These are phyloP conservation scores for Aeminium ludgeri DNA, from an alignment of 495 filamentous ascomycete genomes.

Conservation along the genomic window DNA sequence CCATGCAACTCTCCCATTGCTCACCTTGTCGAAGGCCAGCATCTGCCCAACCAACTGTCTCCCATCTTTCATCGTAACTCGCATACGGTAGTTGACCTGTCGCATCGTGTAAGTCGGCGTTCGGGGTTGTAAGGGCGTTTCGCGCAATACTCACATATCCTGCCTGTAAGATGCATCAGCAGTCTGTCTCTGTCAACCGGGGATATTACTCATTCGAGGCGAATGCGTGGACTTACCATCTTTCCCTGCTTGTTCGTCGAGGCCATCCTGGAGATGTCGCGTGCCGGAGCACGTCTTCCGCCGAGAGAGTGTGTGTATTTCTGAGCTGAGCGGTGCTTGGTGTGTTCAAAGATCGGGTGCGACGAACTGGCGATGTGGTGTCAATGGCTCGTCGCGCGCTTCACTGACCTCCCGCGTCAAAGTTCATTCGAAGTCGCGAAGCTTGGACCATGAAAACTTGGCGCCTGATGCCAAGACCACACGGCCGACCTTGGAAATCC, in stretches of 20 bases:
- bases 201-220: conserved; percentile 20
- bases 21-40: conserved; percentile 92
- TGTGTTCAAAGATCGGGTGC: neutral
- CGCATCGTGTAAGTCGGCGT: conserved; percentile 13
- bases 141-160: conserved; percentile 66
- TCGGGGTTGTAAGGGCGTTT: neutral
- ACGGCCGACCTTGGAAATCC: no score
- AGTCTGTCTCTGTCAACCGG: conserved; percentile 55
- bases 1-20: conserved; percentile 3
- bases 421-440: no score
- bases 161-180: conserved; percentile 52
- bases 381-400: no score
- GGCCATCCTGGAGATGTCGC: conserved; percentile 51
- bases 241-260: conserved; percentile 87
- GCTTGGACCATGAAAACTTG: no score
- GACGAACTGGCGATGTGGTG: no score
- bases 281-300: conserved; percentile 50
- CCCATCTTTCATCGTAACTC: conserved; percentile 85
- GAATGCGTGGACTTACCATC: conserved; percentile 59
- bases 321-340: no score
- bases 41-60: conserved; percentile 95
- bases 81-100: conserved; percentile 98
- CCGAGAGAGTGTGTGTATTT: no score
- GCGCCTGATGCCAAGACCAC: no score
- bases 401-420: no score